Percentiles rank a stretch among this genome's conserved stretches.
phyloP scores from a whole-genome alignment of 257 asterid species.

The Forsythia viridissima region DNA sequence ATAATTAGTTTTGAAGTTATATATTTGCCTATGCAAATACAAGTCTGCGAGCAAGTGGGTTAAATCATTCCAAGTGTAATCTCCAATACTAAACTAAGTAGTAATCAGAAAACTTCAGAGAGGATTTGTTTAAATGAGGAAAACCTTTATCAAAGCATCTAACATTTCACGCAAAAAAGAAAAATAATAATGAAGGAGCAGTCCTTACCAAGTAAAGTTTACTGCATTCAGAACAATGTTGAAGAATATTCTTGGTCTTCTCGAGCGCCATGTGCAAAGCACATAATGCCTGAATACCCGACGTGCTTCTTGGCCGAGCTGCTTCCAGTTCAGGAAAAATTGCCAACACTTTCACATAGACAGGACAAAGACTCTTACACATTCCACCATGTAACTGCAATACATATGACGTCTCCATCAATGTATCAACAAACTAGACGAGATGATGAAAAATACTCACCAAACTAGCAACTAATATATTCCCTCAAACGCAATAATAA shows the following conservation, averaged over 20 bases:
- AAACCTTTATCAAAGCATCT: background rate
- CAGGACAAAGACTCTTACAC: conserved; percentile 79
- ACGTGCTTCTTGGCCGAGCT: conserved; percentile 94
- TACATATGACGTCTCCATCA: conserved; percentile 20
- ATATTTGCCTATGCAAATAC: background rate
- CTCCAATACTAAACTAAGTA: background rate
- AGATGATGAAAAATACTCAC: background rate
- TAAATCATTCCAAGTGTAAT: background rate
- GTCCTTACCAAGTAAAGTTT: conserved; percentile 89
- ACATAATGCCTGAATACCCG: conserved; percentile 98
- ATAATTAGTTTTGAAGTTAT: background rate
- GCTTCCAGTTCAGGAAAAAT: conserved; percentile 96
- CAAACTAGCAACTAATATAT: background rate
- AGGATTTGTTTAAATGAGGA: background rate
- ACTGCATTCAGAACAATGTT: conserved; percentile 93
- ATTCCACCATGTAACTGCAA: conserved; percentile 93
- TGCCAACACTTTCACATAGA: conserved; percentile 76
- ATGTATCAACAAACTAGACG: conserved; percentile 12
- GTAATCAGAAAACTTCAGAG: background rate
- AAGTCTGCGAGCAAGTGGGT: background rate
- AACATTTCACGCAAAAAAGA: background rate
- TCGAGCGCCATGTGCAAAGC: conserved; percentile 97
- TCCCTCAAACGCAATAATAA: background rate
- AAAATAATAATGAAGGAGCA: background rate
- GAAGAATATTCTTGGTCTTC: conserved; percentile 91